A percentile compares a stretch with the other conserved stretches of the same genome.
Conservation (phyloP, 768 basidiomycete species). For the Termitomyces sp. region DNA sequence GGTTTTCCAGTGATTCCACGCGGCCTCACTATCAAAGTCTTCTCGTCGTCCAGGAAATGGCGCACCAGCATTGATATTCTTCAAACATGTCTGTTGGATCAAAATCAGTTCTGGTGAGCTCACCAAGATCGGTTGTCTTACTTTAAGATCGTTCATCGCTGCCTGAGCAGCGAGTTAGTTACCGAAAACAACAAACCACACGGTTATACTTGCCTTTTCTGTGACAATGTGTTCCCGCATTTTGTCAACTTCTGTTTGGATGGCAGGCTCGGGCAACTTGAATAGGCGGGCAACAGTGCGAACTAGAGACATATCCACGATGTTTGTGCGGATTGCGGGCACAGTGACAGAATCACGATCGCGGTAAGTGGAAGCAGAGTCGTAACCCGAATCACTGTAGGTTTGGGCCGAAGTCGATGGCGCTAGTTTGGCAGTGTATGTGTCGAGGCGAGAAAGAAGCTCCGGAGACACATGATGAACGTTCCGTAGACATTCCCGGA, state of each 20-base stretch:
- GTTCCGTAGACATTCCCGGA: constrained; percentile 73
- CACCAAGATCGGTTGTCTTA: constrained; percentile 20
- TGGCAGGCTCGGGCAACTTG: constrained; percentile 63
- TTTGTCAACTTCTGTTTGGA: constrained; percentile 73
- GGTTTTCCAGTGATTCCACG: constrained; percentile 82
- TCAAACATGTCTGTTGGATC: constrained; percentile 70
- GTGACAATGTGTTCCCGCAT: constrained; percentile 59
- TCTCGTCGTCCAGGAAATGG: constrained; percentile 83
- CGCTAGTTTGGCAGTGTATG: constrained; percentile 78
- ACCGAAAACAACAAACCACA: neutral
- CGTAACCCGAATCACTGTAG: constrained; percentile 64
- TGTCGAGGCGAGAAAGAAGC: constrained; percentile 74
- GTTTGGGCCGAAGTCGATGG: constrained; percentile 44
- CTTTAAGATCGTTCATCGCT: constrained; percentile 85
- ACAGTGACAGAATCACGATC: constrained; percentile 49
- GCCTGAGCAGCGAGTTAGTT: constrained; percentile 44
- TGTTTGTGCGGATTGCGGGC: constrained; percentile 37
- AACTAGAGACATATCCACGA: constrained; percentile 80
- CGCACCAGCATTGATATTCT: constrained; percentile 82
- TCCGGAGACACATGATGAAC: constrained; percentile 83
- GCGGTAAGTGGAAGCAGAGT: constrained; percentile 55
- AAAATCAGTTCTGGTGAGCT: constrained; percentile 12
- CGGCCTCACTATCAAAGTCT: constrained; percentile 81
- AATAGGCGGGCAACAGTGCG: constrained; percentile 67
- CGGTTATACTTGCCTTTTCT: constrained; percentile 52